phyloP scores from a whole-genome alignment of 768 basidiomycete species.

The Lepiota subincarnata region DNA sequence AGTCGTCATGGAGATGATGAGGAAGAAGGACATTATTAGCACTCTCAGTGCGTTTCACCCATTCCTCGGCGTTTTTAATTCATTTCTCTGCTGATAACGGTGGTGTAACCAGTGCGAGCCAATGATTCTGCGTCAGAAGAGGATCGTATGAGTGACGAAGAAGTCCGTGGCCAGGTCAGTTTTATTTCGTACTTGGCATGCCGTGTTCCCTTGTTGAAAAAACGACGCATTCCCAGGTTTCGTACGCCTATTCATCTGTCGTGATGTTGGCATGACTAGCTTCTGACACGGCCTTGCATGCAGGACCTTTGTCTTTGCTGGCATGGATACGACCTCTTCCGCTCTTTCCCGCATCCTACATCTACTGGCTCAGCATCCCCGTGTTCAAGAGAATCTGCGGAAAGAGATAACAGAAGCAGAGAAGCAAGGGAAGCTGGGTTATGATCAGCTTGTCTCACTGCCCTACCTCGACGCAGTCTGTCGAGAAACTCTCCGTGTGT shows the following conservation, averaged over 20 bases:
- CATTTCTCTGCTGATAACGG: background rate
- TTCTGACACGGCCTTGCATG: too few species aligned
- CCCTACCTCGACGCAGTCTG: conserved; percentile 35
- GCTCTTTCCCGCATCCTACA: conserved; percentile 18
- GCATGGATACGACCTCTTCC: conserved; percentile 22
- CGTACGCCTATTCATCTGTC: background rate
- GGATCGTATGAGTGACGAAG: conserved; percentile 30
- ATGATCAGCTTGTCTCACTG: conserved; percentile 32
- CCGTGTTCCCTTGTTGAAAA: background rate
- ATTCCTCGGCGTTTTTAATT: background rate
- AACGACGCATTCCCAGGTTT: background rate
- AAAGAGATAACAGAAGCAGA: conserved; percentile 21
- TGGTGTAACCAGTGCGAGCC: conserved; percentile 26
- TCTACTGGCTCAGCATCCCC: conserved; percentile 16
- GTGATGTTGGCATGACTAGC: too few species aligned
- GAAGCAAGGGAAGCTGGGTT: conserved; percentile 27
- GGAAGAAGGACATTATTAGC: conserved; percentile 45
- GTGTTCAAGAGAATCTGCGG: conserved; percentile 20
- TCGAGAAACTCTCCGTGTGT: conserved; percentile 34
- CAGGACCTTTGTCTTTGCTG: conserved; percentile 23
- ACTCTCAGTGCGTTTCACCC: conserved; percentile 34
- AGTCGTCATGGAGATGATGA: conserved; percentile 27
- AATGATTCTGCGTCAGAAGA: conserved; percentile 28
- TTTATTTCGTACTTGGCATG: background rate
- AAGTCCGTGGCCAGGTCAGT: conserved; percentile 31